Base-by-base conservation (phyloP, 2,329 filamentous ascomycete genomes). In the Fusarium verticillioides region DNA sequence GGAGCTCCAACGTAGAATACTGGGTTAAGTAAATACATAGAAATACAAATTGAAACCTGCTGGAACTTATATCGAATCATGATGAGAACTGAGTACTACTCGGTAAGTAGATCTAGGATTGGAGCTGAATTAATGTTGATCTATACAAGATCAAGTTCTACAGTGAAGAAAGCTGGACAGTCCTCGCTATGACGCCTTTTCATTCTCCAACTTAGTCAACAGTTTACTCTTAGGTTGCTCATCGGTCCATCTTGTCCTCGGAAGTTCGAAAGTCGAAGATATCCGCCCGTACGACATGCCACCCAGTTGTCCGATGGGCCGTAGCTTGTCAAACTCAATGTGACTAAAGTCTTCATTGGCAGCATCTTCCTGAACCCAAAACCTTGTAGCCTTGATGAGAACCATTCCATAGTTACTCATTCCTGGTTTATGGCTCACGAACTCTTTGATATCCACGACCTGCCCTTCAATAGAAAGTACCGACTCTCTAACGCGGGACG, bases 351-450 rank as follows among this genome's bases (percentile, higher is more conserved):
- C 91, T 78, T 93, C 89, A 77, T 97, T 94, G 65, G 97, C 85
- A 5, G 94, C 95, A 82, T 98, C 95, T 80, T 97, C 94, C 57
- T 95, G 85, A 3, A 91, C 94, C 94, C 95, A 98, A 79, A 98
- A 97, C 32, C 92, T 87, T 32, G 93, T 91, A 0, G 94, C 96
- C 83, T 98, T 94, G 16, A 98, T 86, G 34, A 97, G 87, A 4
- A 89, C 92, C 62, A 97, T 78, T 8, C 92, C 91, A 2, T 92
- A 90, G 2, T 91, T 92, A 84, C 91, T 95, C 83, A 91, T 92
- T 2, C 93, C 94, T 0, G 92, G 91, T 2, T 84, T 90, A 49
- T 87, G 87, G 79, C 91, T 94, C 81, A 95, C 91, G 83, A 94
- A 97, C 82, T 97, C 94, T 76, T 84, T 91, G 82, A 82, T 86